phyloP scores from a whole-genome alignment of 192 early-diverging fungal species.

The Pilaira anomala region DNA sequence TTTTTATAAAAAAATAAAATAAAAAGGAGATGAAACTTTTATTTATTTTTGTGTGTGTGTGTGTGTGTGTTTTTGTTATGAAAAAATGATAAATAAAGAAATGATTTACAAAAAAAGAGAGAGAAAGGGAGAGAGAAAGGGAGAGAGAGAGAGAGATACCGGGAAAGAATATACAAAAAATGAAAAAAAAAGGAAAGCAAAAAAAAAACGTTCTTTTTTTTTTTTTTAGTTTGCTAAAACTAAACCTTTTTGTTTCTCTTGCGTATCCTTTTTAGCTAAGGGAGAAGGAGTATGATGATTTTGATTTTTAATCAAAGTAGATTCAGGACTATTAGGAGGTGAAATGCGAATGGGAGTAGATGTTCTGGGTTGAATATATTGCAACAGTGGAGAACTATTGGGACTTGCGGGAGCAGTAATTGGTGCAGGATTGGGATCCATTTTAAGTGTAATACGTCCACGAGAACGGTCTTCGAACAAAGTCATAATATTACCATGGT shows the following conservation, averaged over 20 bases:
- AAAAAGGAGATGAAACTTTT: neutral
- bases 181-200: too few relatives aligned
- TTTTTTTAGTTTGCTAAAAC: constrained; percentile 23
- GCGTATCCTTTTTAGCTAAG: constrained; percentile 20
- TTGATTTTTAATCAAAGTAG: neutral
- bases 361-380: constrained; percentile 32
- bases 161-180: too few relatives aligned
- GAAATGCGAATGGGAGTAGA: constrained; percentile 35
- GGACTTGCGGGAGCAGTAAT: constrained; percentile 18
- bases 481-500: constrained; percentile 65
- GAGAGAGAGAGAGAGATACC: neutral
- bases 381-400: constrained; percentile 23
- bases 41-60: too few relatives aligned
- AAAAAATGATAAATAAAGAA: too few relatives aligned
- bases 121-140: constrained; percentile 7
- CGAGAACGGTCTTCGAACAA: constrained; percentile 63
- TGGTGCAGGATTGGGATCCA: constrained; percentile 7
- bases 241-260: constrained; percentile 6
- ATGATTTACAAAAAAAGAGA: constrained; percentile 2
- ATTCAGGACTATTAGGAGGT: constrained; percentile 35
- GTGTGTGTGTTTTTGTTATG: too few relatives aligned
- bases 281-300: constrained; percentile 18
- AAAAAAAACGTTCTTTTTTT: neutral
- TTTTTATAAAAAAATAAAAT: neutral
- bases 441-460: constrained; percentile 35